Evolutionary conservation across 179 eudicot species (phyloP), one percentile per base, ranked within the genome.

Genomic region (Silene coronaria): DNA sequence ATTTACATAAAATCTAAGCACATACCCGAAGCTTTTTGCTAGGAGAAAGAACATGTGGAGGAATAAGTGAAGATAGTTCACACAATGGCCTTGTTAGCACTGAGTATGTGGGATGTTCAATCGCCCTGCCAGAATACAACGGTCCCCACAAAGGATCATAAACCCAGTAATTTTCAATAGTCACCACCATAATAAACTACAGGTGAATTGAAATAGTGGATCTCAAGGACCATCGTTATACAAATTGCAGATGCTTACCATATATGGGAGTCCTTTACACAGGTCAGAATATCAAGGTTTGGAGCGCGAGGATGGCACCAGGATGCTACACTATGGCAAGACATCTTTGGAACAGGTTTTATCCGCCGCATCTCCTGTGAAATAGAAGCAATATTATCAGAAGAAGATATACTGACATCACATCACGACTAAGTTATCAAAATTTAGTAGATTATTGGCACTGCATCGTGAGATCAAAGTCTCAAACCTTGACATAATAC

Each of bases 231-330:
- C 72, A 74, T 51, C 63, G 22, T 30, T 62, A 46, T 16, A 53
- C 59, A 48, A 42, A 67, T 16, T 28, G 46, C 70, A 62, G 23
- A 76, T 65, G 64, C 30, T 53, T 88, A 94, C 98, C 98, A 94
- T 79, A 94, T 94, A 81, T 94, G 94, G 5, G 98, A 94, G 85
- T 94, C 98, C 85, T 94, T 94, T 61, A 94, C 98, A 85, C 98
- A 92, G 28, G 98, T 94, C 85, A 94, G 79, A 76, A 94, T 94
- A 75, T 94, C 98, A 78, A 94, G 97, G 85, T 94, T 94, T 36
- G 98, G 98, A 75, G 98, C 98, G 71, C 98, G 94, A 76, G 98
- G 98, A 77, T 94, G 98, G 83, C 95, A 92, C 98, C 98, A 94
- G 67, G 98, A 94, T 58, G 98, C 96, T 82, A 94, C 98, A 84